Base-by-base conservation (phyloP, 306 rosid genomes). In the Malus orientalis region DNA sequence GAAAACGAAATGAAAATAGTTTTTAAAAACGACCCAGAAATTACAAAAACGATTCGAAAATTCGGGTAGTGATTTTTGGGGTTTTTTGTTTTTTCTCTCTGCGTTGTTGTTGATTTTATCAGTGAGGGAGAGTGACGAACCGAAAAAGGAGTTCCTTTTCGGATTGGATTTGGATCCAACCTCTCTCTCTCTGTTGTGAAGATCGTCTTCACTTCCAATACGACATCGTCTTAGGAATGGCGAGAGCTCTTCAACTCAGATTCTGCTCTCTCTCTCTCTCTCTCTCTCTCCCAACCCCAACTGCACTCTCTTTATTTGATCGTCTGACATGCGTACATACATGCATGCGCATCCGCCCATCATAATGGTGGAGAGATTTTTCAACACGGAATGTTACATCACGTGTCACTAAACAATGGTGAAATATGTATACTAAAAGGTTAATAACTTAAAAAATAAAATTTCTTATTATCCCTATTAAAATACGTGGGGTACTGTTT, bases 191-290 rank as follows among this genome's bases (percentile, higher is more conserved):
- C 47, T 11, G 64, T 62, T 16, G 32, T 25, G n/a, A 27, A 62
- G 67, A 27, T 62, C 67, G 67, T 16, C 67, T 27, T 27, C 67
- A 61, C 36, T 27, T 6, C 30, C 32, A 27, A 27, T 16, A 59
- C 72, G 81, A 76, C 81, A 81, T 70, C 74, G 66, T 71, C 61
- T 45, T 54, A 8, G 66, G 40, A 76, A 70, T 23, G 77, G 71
- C 22, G 79, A 61, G 60, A 12, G 8, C 54, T 64, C 36, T 6
- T 71, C 66, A 19, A 73, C 61, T 73, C 74, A 29, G 74, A 73
- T 42, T 53, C 54, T 67, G 66, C 74, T 55, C 16, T 2, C 18
- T 51, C 44, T 15, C 13, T 25, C 33, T 49, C 29, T 5, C 10
- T 14, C 18, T 1, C 19, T 1, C 33, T 30, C 33, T 3, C 18